Evolutionary conservation across 352 stramenopile species (phyloP).

Genomic region (Phytophthora parvispora): DNA sequence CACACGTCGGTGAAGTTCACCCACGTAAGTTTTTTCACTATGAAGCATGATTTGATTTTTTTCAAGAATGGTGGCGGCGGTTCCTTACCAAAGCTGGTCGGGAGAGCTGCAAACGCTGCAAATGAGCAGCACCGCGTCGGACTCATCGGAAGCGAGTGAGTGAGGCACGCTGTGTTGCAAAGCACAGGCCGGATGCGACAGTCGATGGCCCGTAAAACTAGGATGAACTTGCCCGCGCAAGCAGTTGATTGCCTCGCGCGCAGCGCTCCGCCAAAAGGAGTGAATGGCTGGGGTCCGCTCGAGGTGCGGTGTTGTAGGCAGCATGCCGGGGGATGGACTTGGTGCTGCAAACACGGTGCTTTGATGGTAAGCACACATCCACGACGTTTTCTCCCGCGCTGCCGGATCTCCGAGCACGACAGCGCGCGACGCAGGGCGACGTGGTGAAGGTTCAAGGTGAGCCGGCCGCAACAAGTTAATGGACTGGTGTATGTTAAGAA

Average conservation of each 20-base stretch:
- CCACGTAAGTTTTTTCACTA: too few relatives aligned
- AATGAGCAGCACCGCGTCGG: background rate
- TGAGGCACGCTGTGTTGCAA: conserved; percentile 4
- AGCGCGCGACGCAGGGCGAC: background rate
- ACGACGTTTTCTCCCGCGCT: conserved; percentile 5
- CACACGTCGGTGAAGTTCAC: too few relatives aligned
- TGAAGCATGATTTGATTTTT: too few relatives aligned
- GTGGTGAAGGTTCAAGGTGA: background rate
- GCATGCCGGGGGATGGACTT: background rate
- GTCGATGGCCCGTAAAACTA: conserved; percentile 11
- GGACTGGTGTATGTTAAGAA: background rate
- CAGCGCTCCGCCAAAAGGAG: background rate
- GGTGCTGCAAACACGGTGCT: conserved; percentile 7
- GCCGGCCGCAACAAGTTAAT: background rate
- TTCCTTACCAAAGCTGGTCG: conserved; percentile 6
- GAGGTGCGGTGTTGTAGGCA: background rate
- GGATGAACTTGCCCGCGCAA: background rate
- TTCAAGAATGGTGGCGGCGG: too few relatives aligned
- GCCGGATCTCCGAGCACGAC: conserved; percentile 23
- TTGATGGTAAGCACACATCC: conserved; percentile 16
- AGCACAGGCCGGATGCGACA: conserved; percentile 12
- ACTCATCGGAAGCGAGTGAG: conserved; percentile 1
- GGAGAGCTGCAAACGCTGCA: conserved; percentile 17
- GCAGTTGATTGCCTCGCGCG: conserved; percentile 8
- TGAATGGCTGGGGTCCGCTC: too few relatives aligned